These are phyloP conservation scores for Haberlea rhodopensis DNA, from an alignment of 257 asterid genomes.

Conservation along the genomic window DNA sequence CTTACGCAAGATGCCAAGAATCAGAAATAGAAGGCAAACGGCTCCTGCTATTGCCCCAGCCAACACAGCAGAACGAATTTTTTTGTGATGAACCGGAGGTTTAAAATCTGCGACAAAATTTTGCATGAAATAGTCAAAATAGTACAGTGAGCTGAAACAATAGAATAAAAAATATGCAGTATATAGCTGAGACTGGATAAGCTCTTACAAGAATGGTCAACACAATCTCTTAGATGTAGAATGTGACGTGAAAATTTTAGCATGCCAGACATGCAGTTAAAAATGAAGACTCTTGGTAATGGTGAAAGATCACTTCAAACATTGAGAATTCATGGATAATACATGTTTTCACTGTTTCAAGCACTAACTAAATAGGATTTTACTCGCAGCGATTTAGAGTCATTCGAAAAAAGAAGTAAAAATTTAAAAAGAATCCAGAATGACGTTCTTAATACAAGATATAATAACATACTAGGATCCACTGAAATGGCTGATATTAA, in stretches of 20 bases:
- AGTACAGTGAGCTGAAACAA: no score
- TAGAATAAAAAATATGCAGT: no score
- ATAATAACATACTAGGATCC: constrained; percentile 59
- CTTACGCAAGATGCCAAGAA: constrained; percentile 41
- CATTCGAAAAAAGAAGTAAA: background rate
- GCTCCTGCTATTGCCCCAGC: constrained; percentile 57
- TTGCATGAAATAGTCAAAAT: background rate
- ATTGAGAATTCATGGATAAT: background rate
- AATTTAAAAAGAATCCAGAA: background rate
- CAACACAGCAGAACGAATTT: constrained; percentile 29
- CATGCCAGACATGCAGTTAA: background rate
- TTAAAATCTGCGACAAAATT: constrained; percentile 52
- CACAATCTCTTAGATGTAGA: background rate
- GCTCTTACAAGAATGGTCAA: background rate
- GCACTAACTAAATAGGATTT: background rate
- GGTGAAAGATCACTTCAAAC: background rate
- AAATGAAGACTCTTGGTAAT: background rate
- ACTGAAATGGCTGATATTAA: constrained; percentile 86
- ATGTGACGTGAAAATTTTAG: background rate
- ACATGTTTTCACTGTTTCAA: background rate
- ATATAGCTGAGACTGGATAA: no score
- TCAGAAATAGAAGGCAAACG: constrained; percentile 35
- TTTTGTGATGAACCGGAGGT: constrained; percentile 55
- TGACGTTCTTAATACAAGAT: background rate
- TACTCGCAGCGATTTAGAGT: background rate